Percentiles rank a stretch among this genome's conserved stretches.
phyloP scores from a whole-genome alignment of 129 eudicot genomes.

The Smallanthus sonchifolius region DNA sequence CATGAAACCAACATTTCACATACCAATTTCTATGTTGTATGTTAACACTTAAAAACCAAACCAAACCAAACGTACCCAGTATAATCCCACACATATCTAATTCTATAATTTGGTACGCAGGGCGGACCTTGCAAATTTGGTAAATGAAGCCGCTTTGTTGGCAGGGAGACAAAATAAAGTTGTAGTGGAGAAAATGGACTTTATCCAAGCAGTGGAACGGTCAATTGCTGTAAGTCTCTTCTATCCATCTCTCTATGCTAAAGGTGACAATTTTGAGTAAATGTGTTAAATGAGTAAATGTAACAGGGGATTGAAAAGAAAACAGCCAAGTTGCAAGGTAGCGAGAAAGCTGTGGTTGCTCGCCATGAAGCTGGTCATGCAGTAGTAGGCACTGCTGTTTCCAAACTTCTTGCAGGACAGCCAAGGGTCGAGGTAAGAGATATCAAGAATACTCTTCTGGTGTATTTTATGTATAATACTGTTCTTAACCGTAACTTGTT shows the following conservation, averaged over 20 bases:
- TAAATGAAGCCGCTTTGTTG: slow-evolving; percentile 94
- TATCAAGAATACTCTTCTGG: not conserved
- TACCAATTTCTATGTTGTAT: not conserved
- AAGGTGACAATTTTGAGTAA: not conserved
- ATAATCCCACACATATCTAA: no score
- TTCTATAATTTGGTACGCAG: slow-evolving; percentile 40
- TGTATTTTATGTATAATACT: not conserved
- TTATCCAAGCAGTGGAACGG: slow-evolving; percentile 94
- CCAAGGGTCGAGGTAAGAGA: slow-evolving; percentile 81
- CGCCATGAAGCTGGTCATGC: slow-evolving; percentile 99
- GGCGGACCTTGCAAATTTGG: slow-evolving; percentile 99
- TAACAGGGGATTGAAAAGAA: slow-evolving; percentile 95
- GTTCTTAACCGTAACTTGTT: not conserved
- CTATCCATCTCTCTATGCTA: not conserved
- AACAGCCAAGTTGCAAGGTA: slow-evolving; percentile 81
- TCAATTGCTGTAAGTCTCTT: slow-evolving; percentile 75
- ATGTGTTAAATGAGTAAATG: not conserved
- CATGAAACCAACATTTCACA: not conserved
- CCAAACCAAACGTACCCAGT: no score
- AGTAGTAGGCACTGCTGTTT: slow-evolving; percentile 96
- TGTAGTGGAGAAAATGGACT: slow-evolving; percentile 78
- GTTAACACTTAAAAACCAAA: not conserved
- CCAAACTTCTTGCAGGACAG: slow-evolving; percentile 87
- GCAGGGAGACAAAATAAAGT: slow-evolving; percentile 81
- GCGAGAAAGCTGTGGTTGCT: slow-evolving; percentile 94